Percentiles rank a stretch among this genome's conserved stretches.
Evolutionary conservation across 2,329 filamentous ascomycete species (phyloP).

Genomic region (Aureobasidium vineae): DNA sequence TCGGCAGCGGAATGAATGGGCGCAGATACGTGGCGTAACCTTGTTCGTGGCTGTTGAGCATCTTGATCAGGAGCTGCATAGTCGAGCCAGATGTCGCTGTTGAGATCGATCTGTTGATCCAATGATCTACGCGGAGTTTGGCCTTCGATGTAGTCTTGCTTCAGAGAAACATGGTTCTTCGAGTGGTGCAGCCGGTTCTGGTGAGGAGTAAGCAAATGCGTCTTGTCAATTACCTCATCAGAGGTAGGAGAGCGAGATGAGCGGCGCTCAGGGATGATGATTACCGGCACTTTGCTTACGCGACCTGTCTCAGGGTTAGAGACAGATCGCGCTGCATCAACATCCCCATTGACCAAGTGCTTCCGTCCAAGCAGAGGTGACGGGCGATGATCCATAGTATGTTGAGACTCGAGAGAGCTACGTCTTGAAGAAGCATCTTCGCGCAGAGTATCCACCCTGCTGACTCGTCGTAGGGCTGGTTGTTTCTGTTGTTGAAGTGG

Average conservation of each 20-base stretch:
- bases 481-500: conserved; percentile 45
- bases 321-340: conserved; percentile 31
- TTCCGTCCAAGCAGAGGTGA: conserved; percentile 50
- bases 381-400: conserved; percentile 52
- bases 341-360: conserved; percentile 30
- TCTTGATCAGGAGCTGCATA: not conserved
- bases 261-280: conserved; percentile 24
- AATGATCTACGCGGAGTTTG: not conserved
- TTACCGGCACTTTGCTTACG: conserved; percentile 20
- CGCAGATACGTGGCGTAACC: conserved; percentile 24
- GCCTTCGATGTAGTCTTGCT: not conserved
- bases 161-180: not conserved
- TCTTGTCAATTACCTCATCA: not conserved
- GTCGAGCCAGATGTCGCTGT: conserved; percentile 17
- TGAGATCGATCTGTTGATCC: not conserved
- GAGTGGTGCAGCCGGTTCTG: conserved; percentile 15
- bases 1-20: not conserved
- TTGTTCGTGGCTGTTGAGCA: not conserved
- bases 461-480: conserved; percentile 52
- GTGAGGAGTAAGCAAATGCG: conserved; percentile 12
- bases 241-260: conserved; percentile 9
- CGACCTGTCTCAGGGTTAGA: conserved; percentile 27
- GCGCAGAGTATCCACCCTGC: conserved; percentile 53
- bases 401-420: conserved; percentile 47
- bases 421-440: conserved; percentile 47